Base-by-base conservation (phyloP, 2,329 filamentous ascomycete species). In the Xylaria sp. region DNA sequence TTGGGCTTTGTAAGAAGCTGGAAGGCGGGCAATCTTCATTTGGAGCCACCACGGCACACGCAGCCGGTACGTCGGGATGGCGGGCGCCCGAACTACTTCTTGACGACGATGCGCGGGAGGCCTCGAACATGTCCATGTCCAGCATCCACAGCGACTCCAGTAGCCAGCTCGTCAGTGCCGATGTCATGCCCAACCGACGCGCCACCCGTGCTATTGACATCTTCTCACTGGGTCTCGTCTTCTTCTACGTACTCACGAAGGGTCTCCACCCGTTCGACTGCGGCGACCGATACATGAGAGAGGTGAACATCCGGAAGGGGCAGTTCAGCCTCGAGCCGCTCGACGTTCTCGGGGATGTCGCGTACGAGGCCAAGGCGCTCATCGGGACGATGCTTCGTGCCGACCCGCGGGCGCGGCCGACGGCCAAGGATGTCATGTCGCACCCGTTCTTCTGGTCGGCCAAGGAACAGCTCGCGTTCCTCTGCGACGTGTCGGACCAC, bases 371-470 rank as follows among this genome's bases (percentile, higher is more conserved):
- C 0, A 90, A 93, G 77, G 92, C 97, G 75, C 85, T 99, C 19
- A 93, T 99, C 70, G 85, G 85, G 34, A 91, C 89, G 67, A 99
- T 99, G 96, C 78, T 93, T 59, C 85, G 84, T 48, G 84, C 89
- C 45, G 85, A 90, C 56, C 90, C 90, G 6, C 88, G 89, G 69
- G 80, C 85, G 66, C 86, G 88, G 76, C 77, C 77, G 7, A 74
- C 72, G 14, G 77, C 85, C 75, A 78, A 80, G 45, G 75, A 78
- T 45, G 77, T 79, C 57, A 78, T 78, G 85, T 90, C 93, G 0
- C 96, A 99, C 75, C 96, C 96, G 0, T 99, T 98, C 84, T 99
- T 99, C 84, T 99, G 96, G 96, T 84, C 91, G 0, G 82, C 93
- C 0, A 95, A 97, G 78, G 96, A 97, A 78, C 90, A 94, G 8